Evolutionary conservation across 768 basidiomycete species (phyloP), one percentile per base, ranked within the genome.

Genomic region (Auricularia sp.): DNA sequence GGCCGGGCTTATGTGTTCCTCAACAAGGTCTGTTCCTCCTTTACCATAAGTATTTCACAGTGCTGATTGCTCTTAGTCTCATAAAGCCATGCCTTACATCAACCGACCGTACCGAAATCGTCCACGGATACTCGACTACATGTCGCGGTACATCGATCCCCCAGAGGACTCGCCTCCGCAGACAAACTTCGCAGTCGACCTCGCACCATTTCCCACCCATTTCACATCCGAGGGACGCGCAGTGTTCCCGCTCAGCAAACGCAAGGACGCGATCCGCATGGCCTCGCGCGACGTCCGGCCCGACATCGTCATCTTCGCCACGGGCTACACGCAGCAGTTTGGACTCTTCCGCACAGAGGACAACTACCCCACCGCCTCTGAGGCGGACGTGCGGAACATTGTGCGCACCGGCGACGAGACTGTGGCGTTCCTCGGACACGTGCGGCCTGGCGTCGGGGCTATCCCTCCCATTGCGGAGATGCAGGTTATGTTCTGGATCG

Each of bases 1-100:
- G 85, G 85, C 1, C 73, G 85, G 58, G 84, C 85, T 18, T 87
- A 85, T 71, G 84, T 85, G 34, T 87, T 87, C 71, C 72, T 86
- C 63, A 85, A 85, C 74, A 85, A 85, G 73, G 80, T 80, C 61
- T 59, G 66, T 63, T 42, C 21, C 34, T 62, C 39, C 24, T 34
- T 1, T 39, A 35, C 34, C 16, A 14, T 2, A 18, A 54, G 5
- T n/a, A 21, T 11, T 44, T 3, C 62, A 5, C 54, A 21, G 21
- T 61, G 29, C 34, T 64, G 36, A 63, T 29, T 33, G 37, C 3
- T 44, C 24, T 63, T 67, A 83, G 78, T 82, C 81, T 2, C 79
- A 80, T 68, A 81, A 80, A 69, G 85, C 83, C 4, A 82, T 85
- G 81, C 80, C 81, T 7, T 86, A 83, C 72, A 78, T 85, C 71